phyloP scores from a whole-genome alignment of 2,329 filamentous ascomycete genomes.

The Endothia cerciana region DNA sequence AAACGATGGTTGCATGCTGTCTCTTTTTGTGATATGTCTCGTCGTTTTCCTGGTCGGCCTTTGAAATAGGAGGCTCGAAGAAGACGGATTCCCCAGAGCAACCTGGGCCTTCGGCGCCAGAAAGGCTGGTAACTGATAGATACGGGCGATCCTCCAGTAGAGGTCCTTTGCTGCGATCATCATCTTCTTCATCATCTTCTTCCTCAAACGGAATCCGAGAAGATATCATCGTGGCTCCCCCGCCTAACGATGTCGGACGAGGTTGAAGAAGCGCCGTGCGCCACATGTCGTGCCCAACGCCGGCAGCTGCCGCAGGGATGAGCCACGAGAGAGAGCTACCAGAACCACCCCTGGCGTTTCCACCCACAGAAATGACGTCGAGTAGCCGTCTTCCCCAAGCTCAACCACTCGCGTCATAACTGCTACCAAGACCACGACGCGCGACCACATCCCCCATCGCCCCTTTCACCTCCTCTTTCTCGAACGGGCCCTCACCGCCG shows the following conservation, averaged over 20 bases:
- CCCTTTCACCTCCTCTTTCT: not conserved
- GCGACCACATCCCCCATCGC: not conserved
- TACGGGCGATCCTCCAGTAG: not conserved
- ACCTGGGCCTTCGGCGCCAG: not conserved
- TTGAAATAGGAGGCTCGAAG: not conserved
- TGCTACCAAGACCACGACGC: too few relatives aligned
- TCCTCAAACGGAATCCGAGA: not conserved
- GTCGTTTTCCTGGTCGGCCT: not conserved
- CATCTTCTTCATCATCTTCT: not conserved
- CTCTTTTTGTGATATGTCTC: not conserved
- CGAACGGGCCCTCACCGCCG: too few relatives aligned
- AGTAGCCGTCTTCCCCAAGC: conserved; percentile 7
- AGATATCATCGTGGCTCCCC: conserved; percentile 2
- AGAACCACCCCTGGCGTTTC: conserved; percentile 10
- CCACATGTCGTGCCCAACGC: not conserved
- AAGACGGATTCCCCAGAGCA: not conserved
- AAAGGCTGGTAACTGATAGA: not conserved
- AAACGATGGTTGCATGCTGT: not conserved
- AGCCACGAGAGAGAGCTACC: conserved; percentile 4
- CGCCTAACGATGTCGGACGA: not conserved
- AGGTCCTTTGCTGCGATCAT: not conserved
- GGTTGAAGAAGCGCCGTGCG: not conserved
- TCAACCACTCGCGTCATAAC: not conserved
- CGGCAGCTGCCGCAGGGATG: conserved; percentile 8
- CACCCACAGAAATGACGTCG: conserved; percentile 25